Percentiles rank a stretch among this genome's conserved stretches.
These are phyloP conservation scores for Pichia phayaonensis DNA, from an alignment of 805 yeast species.

Conservation along the genomic window DNA sequence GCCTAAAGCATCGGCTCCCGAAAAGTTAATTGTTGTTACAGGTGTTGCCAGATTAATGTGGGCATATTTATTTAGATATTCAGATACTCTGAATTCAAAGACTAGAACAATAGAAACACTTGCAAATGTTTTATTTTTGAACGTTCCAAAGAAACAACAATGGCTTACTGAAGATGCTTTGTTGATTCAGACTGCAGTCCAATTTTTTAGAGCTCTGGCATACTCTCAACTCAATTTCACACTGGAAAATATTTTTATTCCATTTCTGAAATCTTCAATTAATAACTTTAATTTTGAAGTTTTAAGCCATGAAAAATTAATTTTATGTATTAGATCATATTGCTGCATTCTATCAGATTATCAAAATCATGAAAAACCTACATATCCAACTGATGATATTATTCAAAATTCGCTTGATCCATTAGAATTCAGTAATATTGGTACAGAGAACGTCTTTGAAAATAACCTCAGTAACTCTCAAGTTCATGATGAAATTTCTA, in stretches of 20 bases:
- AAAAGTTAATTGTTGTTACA: constrained; percentile 50
- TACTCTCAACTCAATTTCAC: constrained; percentile 71
- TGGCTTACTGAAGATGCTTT: constrained; percentile 67
- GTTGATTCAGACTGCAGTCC: constrained; percentile 59
- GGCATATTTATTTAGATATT: constrained; percentile 81
- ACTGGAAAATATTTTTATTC: constrained; percentile 69
- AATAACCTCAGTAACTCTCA: constrained; percentile 38
- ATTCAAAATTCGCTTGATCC: constrained; percentile 29
- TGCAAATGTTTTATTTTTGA: constrained; percentile 48
- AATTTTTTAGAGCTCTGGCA: constrained; percentile 71
- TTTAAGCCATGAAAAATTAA: constrained; percentile 60
- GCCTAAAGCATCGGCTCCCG: constrained; percentile 44
- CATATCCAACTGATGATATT: constrained; percentile 59
- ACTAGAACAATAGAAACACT: constrained; percentile 67
- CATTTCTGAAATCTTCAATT: constrained; percentile 55
- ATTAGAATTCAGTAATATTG: constrained; percentile 25
- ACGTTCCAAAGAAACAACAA: constrained; percentile 48
- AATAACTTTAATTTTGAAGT: constrained; percentile 54
- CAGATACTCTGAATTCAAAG: constrained; percentile 85
- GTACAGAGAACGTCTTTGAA: constrained; percentile 35
- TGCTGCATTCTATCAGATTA: constrained; percentile 61
- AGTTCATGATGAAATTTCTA: constrained; percentile 66
- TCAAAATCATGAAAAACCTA: constrained; percentile 51
- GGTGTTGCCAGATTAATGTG: constrained; percentile 73
- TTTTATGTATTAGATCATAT: constrained; percentile 65